These are phyloP conservation scores for Dalbergia oliveri DNA, from an alignment of 306 rosid species.

Conservation along the genomic window DNA sequence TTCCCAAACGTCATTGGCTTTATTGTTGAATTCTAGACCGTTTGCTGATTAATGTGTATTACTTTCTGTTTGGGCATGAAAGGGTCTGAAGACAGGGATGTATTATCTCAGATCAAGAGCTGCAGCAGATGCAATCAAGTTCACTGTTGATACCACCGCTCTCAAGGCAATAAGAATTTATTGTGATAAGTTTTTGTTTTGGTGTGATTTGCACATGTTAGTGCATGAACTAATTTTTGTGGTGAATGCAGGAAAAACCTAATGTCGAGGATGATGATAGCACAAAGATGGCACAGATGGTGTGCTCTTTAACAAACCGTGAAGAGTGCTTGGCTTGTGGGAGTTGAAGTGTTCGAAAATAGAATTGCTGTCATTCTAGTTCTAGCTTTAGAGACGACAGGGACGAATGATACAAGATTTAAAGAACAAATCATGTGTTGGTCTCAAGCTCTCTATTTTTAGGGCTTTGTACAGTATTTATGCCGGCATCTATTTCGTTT, in stretches of 20 bases:
- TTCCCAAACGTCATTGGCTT: not conserved
- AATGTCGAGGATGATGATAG: slow-evolving; percentile 57
- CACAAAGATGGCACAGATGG: slow-evolving; percentile 84
- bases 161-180: slow-evolving; percentile 54
- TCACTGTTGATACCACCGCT: slow-evolving; percentile 78
- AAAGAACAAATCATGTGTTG: not conserved
- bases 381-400: not conserved
- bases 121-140: slow-evolving; percentile 91
- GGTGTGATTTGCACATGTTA: too few relatives aligned
- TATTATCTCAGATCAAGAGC: slow-evolving; percentile 85
- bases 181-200: not conserved
- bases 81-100: slow-evolving; percentile 96
- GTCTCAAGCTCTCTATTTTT: not conserved
- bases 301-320: slow-evolving; percentile 81
- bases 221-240: not conserved
- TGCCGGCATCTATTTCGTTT: slow-evolving; percentile 8
- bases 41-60: slow-evolving; percentile 35
- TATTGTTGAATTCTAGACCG: not conserved
- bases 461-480: slow-evolving; percentile 46
- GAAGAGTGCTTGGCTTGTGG: slow-evolving; percentile 92
- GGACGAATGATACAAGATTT: not conserved
- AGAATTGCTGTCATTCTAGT: not conserved
- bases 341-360: slow-evolving; percentile 52
- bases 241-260: slow-evolving; percentile 59
- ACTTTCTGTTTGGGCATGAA: slow-evolving; percentile 20